phyloP scores from a whole-genome alignment of 768 basidiomycete genomes.

The Boletus coccyginus region DNA sequence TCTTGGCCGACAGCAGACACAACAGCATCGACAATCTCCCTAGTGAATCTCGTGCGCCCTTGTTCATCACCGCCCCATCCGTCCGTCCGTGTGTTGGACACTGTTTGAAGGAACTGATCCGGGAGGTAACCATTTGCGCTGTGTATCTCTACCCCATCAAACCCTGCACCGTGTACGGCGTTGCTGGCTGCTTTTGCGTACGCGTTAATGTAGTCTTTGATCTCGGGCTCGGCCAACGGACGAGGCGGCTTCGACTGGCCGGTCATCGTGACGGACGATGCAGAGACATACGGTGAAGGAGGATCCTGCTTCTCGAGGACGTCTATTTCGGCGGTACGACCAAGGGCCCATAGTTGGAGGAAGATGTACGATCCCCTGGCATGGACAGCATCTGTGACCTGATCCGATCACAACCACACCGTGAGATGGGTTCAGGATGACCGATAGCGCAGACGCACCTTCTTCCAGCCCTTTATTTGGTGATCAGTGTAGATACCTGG shows the following conservation, averaged over 20 bases:
- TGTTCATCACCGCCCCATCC: slow-evolving; percentile 63
- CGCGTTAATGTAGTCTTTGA: slow-evolving; percentile 27
- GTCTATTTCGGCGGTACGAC: slow-evolving; percentile 41
- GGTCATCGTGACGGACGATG: slow-evolving; percentile 30
- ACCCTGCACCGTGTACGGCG: slow-evolving; percentile 19
- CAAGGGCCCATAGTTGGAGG: slow-evolving; percentile 38
- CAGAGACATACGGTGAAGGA: slow-evolving; percentile 31
- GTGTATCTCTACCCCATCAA: slow-evolving; percentile 39
- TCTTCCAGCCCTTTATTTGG: neutral
- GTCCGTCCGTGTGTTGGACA: slow-evolving; percentile 47
- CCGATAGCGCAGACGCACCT: slow-evolving; percentile 3
- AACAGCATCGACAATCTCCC: slow-evolving; percentile 36
- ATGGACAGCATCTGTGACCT: slow-evolving; percentile 42
- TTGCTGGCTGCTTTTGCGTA: slow-evolving; percentile 33
- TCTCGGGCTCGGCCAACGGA: slow-evolving; percentile 28
- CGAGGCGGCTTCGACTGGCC: slow-evolving; percentile 13
- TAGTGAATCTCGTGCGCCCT: slow-evolving; percentile 44
- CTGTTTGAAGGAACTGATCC: slow-evolving; percentile 49
- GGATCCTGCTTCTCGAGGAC: slow-evolving; percentile 37
- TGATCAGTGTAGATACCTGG: too few relatives aligned
- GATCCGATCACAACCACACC: neutral
- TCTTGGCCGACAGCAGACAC: slow-evolving; percentile 42
- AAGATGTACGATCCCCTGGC: neutral
- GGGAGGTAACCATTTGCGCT: slow-evolving; percentile 44
- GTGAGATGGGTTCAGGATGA: neutral